phyloP scores from a whole-genome alignment of 2,329 filamentous ascomycete genomes.

The Alternaria sp. region DNA sequence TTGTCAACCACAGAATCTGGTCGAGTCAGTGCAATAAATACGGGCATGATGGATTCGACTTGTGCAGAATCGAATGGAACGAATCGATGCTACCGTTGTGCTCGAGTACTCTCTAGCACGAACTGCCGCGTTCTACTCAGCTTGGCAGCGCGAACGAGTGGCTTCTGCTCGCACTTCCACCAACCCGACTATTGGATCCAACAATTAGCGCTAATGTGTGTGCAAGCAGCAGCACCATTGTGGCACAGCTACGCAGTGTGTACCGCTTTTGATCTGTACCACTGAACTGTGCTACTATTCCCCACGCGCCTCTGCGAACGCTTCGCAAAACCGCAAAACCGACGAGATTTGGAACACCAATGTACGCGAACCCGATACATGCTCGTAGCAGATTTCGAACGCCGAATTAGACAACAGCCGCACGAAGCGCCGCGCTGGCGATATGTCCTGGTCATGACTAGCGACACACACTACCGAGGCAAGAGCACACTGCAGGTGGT shows the following conservation, averaged over 20 bases:
- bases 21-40: neutral
- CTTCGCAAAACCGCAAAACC: neutral
- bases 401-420: neutral
- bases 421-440: neutral
- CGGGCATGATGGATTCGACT: neutral
- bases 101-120: neutral
- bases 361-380: neutral
- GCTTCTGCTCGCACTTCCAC: neutral
- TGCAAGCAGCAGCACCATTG: neutral
- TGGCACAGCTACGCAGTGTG: constrained; percentile 1
- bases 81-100: neutral
- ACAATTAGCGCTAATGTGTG: constrained; percentile 7
- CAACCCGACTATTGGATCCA: neutral
- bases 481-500: neutral
- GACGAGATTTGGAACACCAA: neutral
- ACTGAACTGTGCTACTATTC: neutral
- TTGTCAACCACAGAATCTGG: neutral
- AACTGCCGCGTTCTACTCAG: neutral
- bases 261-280: neutral
- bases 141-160: neutral
- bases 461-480: neutral
- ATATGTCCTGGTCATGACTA: neutral
- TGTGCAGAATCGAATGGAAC: neutral
- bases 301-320: neutral
- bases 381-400: neutral